Evolutionary conservation across 257 asterid genomes (phyloP).

Genomic region (Plantago elongata): DNA sequence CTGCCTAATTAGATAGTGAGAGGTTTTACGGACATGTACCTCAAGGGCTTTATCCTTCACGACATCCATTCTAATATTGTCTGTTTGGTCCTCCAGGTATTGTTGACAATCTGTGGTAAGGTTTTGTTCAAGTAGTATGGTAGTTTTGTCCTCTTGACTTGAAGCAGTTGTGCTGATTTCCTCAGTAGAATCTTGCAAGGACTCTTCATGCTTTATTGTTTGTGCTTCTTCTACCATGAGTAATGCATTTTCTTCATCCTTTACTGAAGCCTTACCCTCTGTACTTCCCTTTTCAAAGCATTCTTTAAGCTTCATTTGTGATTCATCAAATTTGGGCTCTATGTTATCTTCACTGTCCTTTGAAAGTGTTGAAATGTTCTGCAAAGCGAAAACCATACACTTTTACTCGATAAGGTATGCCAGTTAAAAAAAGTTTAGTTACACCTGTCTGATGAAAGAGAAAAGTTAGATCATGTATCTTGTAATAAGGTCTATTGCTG

Average conservation of each 20-base stretch:
- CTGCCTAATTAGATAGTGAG: neutral
- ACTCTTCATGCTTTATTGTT: slow-evolving; percentile 5
- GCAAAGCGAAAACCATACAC: neutral
- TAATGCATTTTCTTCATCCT: slow-evolving; percentile 3
- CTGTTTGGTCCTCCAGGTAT: slow-evolving; percentile 6
- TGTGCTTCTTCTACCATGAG: slow-evolving; percentile 2
- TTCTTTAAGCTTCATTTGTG: slow-evolving; percentile 11
- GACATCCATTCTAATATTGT: slow-evolving; percentile 9
- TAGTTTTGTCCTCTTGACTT: neutral
- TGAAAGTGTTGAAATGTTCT: slow-evolving; percentile 5
- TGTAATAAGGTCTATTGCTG: neutral
- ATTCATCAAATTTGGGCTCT: slow-evolving; percentile 1
- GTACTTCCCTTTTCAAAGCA: slow-evolving; percentile 2
- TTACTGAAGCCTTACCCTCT: neutral
- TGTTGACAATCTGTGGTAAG: slow-evolving; percentile 13
- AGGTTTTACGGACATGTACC: slow-evolving; percentile 16
- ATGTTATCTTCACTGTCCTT: slow-evolving; percentile 1
- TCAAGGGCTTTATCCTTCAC: slow-evolving; percentile 20
- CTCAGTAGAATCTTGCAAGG: slow-evolving; percentile 7
- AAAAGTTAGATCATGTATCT: neutral
- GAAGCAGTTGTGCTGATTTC: slow-evolving; percentile 7
- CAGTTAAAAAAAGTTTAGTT: neutral
- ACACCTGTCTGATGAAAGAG: neutral
- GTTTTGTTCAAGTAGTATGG: slow-evolving; percentile 13
- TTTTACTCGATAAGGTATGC: neutral